Evolutionary conservation across 2,329 filamentous ascomycete genomes (phyloP).

Genomic region (Penicillium corylophilum): DNA sequence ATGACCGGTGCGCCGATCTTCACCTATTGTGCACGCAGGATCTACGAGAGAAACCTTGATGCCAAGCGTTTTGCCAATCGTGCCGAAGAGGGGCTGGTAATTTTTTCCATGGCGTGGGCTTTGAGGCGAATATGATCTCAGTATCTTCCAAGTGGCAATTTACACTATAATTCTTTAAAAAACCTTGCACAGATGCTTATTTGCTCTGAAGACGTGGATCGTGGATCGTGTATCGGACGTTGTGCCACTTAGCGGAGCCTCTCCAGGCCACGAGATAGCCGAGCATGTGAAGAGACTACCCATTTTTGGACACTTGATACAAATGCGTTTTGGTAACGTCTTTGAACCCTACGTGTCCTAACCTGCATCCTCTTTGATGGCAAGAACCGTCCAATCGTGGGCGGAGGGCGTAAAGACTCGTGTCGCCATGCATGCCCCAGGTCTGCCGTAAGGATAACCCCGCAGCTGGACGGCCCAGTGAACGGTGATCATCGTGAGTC

Average conservation of each 20-base stretch:
- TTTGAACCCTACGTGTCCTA: not conserved
- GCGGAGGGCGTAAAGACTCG: conserved; percentile 7
- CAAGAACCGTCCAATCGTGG: conserved; percentile 7
- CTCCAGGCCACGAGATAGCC: conserved; percentile 21
- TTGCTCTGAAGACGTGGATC: no score
- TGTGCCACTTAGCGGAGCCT: conserved; percentile 16
- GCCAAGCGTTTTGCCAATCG: conserved; percentile 17
- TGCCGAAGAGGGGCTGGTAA: conserved; percentile 12
- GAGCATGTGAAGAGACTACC: conserved; percentile 28
- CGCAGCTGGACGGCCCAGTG: conserved; percentile 17
- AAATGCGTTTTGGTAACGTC: not conserved
- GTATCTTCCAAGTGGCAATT: not conserved
- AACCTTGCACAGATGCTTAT: no score
- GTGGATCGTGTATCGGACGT: conserved; percentile 10
- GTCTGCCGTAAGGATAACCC: conserved; percentile 21
- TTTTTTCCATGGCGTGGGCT: not conserved
- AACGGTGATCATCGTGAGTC: conserved; percentile 14
- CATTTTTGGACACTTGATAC: not conserved
- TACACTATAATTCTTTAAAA: no score
- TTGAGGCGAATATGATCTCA: not conserved
- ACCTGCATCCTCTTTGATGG: not conserved
- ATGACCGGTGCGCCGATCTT: conserved; percentile 19
- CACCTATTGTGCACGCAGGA: conserved; percentile 19
- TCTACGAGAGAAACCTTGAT: conserved; percentile 22
- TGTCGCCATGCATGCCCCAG: conserved; percentile 18